These are phyloP conservation scores for Sporisorium graminicola DNA, from an alignment of 1,284 basidiomycete species.

Conservation along the genomic window DNA sequence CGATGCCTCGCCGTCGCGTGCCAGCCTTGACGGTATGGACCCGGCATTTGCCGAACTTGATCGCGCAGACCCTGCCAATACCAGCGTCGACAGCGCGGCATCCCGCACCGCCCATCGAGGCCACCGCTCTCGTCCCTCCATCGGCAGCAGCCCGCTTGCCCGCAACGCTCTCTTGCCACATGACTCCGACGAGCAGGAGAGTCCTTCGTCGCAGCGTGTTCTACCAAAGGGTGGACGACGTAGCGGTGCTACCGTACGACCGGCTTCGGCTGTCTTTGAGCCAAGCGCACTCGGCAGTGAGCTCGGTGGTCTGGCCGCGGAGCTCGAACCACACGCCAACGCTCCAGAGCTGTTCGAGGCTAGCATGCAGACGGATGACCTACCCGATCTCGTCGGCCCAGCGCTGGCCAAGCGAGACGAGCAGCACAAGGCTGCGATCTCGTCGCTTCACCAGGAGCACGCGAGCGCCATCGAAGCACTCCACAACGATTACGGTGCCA, in stretches of 20 bases:
- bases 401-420: constrained; percentile 40
- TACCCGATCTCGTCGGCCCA: constrained; percentile 48
- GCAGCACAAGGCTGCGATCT: constrained; percentile 45
- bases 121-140: constrained; percentile 43
- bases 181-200: constrained; percentile 26
- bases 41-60: constrained; percentile 55
- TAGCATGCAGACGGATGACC: constrained; percentile 44
- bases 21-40: constrained; percentile 59
- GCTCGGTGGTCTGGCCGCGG: constrained; percentile 42
- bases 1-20: constrained; percentile 49
- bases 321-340: constrained; percentile 21
- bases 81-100: constrained; percentile 32
- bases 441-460: constrained; percentile 40
- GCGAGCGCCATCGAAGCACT: constrained; percentile 36
- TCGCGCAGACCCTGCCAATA: constrained; percentile 33
- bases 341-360: constrained; percentile 32
- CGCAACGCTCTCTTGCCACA: constrained; percentile 30
- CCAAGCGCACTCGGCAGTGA: constrained; percentile 57
- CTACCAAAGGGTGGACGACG: constrained; percentile 40
- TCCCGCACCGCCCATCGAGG: constrained; percentile 18
- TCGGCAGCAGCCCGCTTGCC: constrained; percentile 56
- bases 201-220: constrained; percentile 23
- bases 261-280: constrained; percentile 45
- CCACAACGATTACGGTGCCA: constrained; percentile 35
- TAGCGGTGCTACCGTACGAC: constrained; percentile 36